A percentile compares a stretch with the other conserved stretches of the same genome.
phyloP scores from a whole-genome alignment of 106 monocot genomes.

The Phalaenopsis equestris region DNA sequence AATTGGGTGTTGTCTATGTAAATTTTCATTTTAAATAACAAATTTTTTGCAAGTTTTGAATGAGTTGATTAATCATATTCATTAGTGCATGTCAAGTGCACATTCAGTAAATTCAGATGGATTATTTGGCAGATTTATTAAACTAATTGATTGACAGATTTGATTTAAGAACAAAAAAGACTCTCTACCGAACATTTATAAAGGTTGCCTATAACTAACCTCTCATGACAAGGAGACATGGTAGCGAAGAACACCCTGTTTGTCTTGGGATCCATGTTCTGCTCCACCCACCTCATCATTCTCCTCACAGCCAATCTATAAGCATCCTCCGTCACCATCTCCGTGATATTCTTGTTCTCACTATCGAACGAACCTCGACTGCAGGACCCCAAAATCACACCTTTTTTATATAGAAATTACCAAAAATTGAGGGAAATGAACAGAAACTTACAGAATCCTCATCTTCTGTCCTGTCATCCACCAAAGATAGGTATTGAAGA shows the following conservation, averaged over 20 bases:
- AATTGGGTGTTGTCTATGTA: too few species aligned
- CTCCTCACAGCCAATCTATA: slow-evolving; percentile 48
- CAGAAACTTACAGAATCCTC: slow-evolving; percentile 48
- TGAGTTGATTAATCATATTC: too few species aligned
- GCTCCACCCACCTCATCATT: slow-evolving; percentile 54
- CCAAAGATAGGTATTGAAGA: slow-evolving; percentile 60
- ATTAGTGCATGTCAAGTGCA: too few species aligned
- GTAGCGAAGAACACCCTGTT: slow-evolving; percentile 51
- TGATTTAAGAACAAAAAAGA: too few species aligned
- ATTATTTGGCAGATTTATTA: too few species aligned
- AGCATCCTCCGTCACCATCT: slow-evolving; percentile 48
- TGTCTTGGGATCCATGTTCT: slow-evolving; percentile 41
- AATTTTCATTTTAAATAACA: too few species aligned
- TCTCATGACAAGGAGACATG: slow-evolving; percentile 60
- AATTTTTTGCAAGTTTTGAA: too few species aligned
- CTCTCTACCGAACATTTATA: too few species aligned
- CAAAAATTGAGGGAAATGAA: not conserved
- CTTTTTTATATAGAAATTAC: not conserved
- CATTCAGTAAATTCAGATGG: too few species aligned
- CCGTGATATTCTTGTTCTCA: slow-evolving; percentile 33
- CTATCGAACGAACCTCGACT: slow-evolving; percentile 41
- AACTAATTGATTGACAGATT: too few species aligned
- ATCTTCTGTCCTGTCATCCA: slow-evolving; percentile 55
- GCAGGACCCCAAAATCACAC: slow-evolving; percentile 14
- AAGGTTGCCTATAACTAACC: slow-evolving; percentile 8